Evolutionary conservation across 2,329 filamentous ascomycete genomes (phyloP).

Genomic region (Furcasterigmium furcatum): DNA sequence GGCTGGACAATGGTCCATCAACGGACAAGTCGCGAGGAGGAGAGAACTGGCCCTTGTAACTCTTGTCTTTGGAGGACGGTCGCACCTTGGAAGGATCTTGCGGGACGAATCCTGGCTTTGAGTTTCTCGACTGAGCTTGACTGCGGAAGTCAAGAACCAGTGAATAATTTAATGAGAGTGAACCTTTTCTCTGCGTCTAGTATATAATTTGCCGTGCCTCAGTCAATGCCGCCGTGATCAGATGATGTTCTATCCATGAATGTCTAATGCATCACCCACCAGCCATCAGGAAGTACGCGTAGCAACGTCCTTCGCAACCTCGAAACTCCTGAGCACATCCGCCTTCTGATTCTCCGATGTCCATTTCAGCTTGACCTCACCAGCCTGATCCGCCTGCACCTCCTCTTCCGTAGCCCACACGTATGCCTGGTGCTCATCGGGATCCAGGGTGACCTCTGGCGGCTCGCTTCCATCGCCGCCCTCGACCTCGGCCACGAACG

Average conservation of each 20-base stretch:
- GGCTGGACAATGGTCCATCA: too few relatives aligned
- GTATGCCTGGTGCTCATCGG: constrained; percentile 34
- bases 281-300: background rate
- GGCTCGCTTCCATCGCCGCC: background rate
- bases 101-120: background rate
- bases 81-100: too few relatives aligned
- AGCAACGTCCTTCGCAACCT: background rate
- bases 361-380: constrained; percentile 7
- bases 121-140: background rate
- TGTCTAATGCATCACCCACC: too few relatives aligned
- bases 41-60: too few relatives aligned
- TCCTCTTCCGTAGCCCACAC: constrained; percentile 35
- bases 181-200: too few relatives aligned
- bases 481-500: constrained; percentile 29
- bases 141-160: background rate
- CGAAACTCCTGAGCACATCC: constrained; percentile 10
- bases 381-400: constrained; percentile 14
- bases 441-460: constrained; percentile 23
- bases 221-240: too few relatives aligned
- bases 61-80: too few relatives aligned
- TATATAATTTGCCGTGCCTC: too few relatives aligned
- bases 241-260: background rate
- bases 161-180: too few relatives aligned
- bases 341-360: constrained; percentile 11
- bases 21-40: too few relatives aligned